Evolutionary conservation across 2,329 filamentous ascomycete genomes (phyloP).

Genomic region (Epichloe typhina): DNA sequence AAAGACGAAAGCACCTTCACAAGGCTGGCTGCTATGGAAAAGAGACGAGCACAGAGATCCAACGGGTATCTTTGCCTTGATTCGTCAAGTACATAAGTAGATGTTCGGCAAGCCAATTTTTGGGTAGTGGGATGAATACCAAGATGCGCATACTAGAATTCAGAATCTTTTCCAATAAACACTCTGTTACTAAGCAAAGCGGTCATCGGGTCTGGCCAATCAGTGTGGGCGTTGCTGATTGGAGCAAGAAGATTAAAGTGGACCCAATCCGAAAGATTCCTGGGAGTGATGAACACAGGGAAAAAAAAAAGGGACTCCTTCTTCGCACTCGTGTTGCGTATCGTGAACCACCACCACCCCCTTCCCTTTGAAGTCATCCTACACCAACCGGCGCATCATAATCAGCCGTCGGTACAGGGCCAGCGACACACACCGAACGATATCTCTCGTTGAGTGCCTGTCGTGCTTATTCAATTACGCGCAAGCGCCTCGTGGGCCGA

Average conservation of each 20-base stretch:
- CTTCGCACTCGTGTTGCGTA: not conserved
- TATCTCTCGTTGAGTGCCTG: not conserved
- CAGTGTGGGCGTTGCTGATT: not conserved
- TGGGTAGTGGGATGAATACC: conserved; percentile 1
- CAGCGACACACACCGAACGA: not conserved
- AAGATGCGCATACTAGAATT: no score
- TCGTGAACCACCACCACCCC: not conserved
- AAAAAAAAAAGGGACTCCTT: not conserved
- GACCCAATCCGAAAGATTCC: not conserved
- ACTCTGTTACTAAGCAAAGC: not conserved
- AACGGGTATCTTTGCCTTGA: no score
- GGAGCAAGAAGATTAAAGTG: not conserved
- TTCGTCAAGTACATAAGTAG: no score
- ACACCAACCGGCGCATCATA: not conserved
- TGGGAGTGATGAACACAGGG: not conserved
- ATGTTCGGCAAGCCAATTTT: conserved; percentile 13
- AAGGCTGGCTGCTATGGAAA: no score
- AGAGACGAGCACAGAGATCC: no score
- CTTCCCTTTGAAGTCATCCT: not conserved
- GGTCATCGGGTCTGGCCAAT: not conserved
- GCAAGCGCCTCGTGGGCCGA: not conserved
- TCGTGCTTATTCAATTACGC: not conserved
- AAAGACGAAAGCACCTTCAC: no score
- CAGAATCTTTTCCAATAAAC: no score
- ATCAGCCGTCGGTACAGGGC: not conserved